A percentile compares a stretch with the other conserved stretches of the same genome.
Evolutionary conservation across 805 yeast species (phyloP).

Genomic region (Candida vaughaniae): DNA sequence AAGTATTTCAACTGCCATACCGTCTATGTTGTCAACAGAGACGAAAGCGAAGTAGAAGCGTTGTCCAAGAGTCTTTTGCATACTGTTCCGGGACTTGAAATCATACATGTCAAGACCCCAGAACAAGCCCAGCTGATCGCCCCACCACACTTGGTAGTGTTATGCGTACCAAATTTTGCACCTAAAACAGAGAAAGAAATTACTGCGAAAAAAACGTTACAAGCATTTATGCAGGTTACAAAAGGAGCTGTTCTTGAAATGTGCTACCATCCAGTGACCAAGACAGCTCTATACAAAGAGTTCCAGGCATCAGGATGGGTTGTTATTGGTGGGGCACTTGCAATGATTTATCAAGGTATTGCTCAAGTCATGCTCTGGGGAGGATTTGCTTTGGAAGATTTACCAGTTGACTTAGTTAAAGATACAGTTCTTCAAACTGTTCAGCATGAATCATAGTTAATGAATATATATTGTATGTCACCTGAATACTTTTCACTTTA

Average conservation of each 20-base stretch:
- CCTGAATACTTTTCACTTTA: too few relatives aligned
- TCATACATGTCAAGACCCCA: constrained; percentile 22
- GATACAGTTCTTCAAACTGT: constrained; percentile 18
- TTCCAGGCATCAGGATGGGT: constrained; percentile 24
- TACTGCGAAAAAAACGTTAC: constrained; percentile 23
- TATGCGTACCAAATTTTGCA: constrained; percentile 28
- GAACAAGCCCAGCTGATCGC: constrained; percentile 19
- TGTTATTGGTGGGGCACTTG: constrained; percentile 30
- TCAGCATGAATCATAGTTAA: too few relatives aligned
- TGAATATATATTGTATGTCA: too few relatives aligned
- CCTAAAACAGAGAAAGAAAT: constrained; percentile 23
- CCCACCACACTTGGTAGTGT: constrained; percentile 24
- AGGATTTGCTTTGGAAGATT: constrained; percentile 22
- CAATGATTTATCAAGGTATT: constrained; percentile 33
- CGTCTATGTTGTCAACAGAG: constrained; percentile 29
- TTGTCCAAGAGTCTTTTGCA: constrained; percentile 18
- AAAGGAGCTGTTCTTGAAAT: constrained; percentile 31
- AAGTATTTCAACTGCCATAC: constrained; percentile 23
- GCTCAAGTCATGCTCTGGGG: constrained; percentile 33
- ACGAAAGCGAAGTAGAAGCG: constrained; percentile 22
- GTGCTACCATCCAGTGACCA: constrained; percentile 33
- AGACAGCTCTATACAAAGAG: constrained; percentile 22
- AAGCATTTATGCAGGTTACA: constrained; percentile 22
- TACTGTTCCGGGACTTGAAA: constrained; percentile 24
- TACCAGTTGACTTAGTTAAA: constrained; percentile 23